A percentile compares a stretch with the other conserved stretches of the same genome.
Conservation (phyloP, 2,329 filamentous ascomycete genomes). For the Blastomyces parvus region DNA sequence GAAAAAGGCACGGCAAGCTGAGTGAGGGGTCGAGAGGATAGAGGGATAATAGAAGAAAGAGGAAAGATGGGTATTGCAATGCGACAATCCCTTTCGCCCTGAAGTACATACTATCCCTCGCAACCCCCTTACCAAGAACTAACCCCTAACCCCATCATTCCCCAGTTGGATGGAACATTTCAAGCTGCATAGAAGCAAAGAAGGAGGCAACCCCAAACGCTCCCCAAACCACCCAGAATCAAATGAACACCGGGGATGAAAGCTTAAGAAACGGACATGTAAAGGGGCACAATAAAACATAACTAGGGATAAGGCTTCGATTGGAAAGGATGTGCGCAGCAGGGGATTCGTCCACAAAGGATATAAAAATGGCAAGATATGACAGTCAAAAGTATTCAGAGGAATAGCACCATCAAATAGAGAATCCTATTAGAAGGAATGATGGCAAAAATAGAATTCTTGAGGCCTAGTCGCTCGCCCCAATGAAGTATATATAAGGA, state of each 20-base stretch:
- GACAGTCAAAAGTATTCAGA: neutral
- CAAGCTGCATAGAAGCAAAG: neutral
- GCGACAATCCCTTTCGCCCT: neutral
- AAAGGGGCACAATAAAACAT: neutral
- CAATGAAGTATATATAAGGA: neutral
- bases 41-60: neutral
- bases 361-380: neutral
- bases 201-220: neutral
- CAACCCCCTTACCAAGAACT: neutral
- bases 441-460: neutral
- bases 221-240: neutral
- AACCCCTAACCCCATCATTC: neutral
- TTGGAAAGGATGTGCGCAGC: neutral
- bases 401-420: neutral
- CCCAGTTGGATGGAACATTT: neutral
- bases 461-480: neutral
- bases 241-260: neutral
- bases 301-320: neutral
- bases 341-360: neutral
- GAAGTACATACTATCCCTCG: neutral
- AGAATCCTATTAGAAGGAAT: neutral
- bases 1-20: neutral
- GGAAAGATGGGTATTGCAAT: neutral
- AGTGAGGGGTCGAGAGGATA: neutral
- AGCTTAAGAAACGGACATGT: neutral